Conservation (phyloP, 2,329 filamentous ascomycete genomes). For the Epichloe aotearoae region DNA sequence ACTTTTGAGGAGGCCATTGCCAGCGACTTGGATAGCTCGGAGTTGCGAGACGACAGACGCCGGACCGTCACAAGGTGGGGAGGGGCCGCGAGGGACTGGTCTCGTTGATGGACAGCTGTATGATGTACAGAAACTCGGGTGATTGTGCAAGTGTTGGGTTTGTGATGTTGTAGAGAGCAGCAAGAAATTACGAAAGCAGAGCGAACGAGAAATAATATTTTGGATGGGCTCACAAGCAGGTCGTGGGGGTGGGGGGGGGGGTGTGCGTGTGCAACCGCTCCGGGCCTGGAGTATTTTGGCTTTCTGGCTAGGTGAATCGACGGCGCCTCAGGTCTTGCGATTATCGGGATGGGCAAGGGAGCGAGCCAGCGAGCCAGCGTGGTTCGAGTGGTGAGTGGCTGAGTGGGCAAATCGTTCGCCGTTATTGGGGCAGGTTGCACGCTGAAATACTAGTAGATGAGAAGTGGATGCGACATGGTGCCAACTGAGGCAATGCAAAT, state of each 20-base stretch:
- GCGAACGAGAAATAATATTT: slow-evolving; percentile 28
- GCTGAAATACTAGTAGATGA: background rate
- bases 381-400: background rate
- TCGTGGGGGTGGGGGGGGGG: slow-evolving; percentile 4
- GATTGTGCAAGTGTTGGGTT: slow-evolving; percentile 2
- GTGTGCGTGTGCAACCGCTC: slow-evolving; percentile 9
- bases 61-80: slow-evolving; percentile 18
- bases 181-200: slow-evolving; percentile 11
- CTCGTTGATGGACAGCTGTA: slow-evolving; percentile 5
- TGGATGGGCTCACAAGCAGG: slow-evolving; percentile 14
- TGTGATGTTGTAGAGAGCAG: slow-evolving; percentile 6
- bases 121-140: background rate
- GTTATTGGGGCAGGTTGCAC: slow-evolving; percentile 4
- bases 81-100: slow-evolving; percentile 9
- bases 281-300: slow-evolving; percentile 1
- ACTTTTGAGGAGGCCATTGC: slow-evolving; percentile 53
- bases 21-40: slow-evolving; percentile 23
- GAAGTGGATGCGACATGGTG: background rate
- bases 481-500: background rate
- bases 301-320: slow-evolving; percentile 13
- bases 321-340: slow-evolving; percentile 17
- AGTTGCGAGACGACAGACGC: slow-evolving; percentile 19
- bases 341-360: slow-evolving; percentile 14
- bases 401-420: background rate
- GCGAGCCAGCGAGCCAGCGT: background rate